Base-by-base conservation (phyloP, 345 rosid species). In the Citrus cavaleriei region DNA sequence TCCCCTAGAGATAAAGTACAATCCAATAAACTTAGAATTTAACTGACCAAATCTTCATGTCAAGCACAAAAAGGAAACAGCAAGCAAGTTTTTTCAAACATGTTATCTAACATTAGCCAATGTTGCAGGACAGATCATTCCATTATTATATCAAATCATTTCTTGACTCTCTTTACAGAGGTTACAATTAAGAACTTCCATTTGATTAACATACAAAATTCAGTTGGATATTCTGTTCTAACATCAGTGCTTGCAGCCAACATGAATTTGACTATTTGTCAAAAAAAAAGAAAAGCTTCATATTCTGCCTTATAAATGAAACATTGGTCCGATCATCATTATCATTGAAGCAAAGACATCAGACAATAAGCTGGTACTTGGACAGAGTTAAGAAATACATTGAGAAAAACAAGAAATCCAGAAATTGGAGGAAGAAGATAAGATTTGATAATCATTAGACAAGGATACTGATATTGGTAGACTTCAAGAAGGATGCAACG, bases 1-100 rank as follows among this genome's bases (percentile, higher is more conserved):
- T 85, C 35, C 81, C 90, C 97, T 94, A 69, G 28, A 73, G 69
- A 68, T 49, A 83, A 72, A 69, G 51, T 63, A 27, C 58, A 79
- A 78, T 30, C 35, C 58, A 80, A 70, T 27, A 67, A 28, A 46
- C 28, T 73, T 28, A 84, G 35, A 54, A 49, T 12, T 78, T 55
- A 72, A 72, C 40, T 61, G 6, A 68, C 25, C 30, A 80, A 72
- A 54, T 22, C 73, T 78, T 69, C 66, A 77, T 58, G 27, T 38
- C 34, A 75, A 28, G 66, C 42, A 57, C 46, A 5, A 67, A 64
- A 60, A 49, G 34, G 32, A 63, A 63, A 76, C 21, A 71, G 24
- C 10, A 86, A 72, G 97, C 89, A 80, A 84, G 96, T 80, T 9
- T 55, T 66, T 25, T 49, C 14, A 74, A 63, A 59, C 16, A 69